Evolutionary conservation across 2,329 filamentous ascomycete species (phyloP), one percentile per base, ranked within the genome.

Genomic region (Juglanconis sp.): DNA sequence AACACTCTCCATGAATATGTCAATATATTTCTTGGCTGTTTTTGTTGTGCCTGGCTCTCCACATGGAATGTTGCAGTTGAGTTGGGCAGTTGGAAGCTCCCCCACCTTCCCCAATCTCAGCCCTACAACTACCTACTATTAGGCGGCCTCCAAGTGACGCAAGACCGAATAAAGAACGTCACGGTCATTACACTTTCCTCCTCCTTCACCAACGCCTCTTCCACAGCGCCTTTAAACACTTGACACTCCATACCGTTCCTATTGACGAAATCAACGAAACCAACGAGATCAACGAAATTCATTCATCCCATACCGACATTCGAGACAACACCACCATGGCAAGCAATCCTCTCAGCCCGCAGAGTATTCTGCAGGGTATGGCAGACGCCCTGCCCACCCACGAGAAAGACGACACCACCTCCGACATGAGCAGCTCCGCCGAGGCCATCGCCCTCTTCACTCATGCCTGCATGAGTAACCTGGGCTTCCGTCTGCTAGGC

Each of bases 371-470:
- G 36, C 74, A 77, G 67, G 74, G 74, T 66, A 87, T 88, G 84
- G 80, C 82, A 60, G 79, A 85, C 49, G 84, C 84, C 35, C 72
- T 88, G 56, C 83, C 86, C 9, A 81, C 79, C 2, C 83, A 86
- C 65, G 65, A 74, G 0, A 70, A 76, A 53, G 77, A 71, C 63
- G 84, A 86, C 69, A 79, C 79, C 17, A 79, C 77, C n/a, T 86
- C 85, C 4, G 83, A 86, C 65, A 71, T 93, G 35, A 87, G 87
- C 66, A 88, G 84, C 60, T 84, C 89, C 0, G 91, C 89, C 72
- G 93, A 98, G 76, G 91, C 89, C 52, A 79, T 97, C 63, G 92
- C 91, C 15, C 83, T 98, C 31, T 88, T 96, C 64, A 81, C 88
- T 24, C 94, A 99, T 73, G 89, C 91, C 3, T 92, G 88, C 68